A percentile compares a stretch with the other conserved stretches of the same genome.
Evolutionary conservation across 2,329 filamentous ascomycete genomes (phyloP).

Genomic region (Pyrenophora tritici-repentis): DNA sequence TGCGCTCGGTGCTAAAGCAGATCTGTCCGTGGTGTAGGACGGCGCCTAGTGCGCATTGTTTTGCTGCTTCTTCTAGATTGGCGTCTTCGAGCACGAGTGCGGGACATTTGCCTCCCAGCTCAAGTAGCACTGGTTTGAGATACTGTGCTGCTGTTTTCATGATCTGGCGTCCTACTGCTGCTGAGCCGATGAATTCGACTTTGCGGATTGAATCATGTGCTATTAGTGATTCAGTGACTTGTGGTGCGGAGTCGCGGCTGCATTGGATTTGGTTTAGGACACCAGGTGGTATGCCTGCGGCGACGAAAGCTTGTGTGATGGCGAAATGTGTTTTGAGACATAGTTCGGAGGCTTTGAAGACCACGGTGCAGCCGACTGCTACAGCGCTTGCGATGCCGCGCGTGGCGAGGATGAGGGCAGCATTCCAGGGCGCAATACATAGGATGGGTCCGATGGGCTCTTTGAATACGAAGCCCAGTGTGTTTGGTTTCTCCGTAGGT

Average conservation of each 20-base stretch:
- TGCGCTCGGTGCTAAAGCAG: conserved; percentile 83
- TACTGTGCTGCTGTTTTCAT: conserved; percentile 68
- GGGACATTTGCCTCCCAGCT: conserved; percentile 80
- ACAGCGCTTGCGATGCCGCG: conserved; percentile 57
- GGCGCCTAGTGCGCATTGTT: conserved; percentile 29
- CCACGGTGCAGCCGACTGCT: conserved; percentile 56
- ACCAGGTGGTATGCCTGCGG: conserved; percentile 75
- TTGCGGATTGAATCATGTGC: conserved; percentile 67
- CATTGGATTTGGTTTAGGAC: conserved; percentile 72
- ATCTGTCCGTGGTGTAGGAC: conserved; percentile 65
- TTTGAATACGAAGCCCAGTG: conserved; percentile 39
- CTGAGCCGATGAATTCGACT: conserved; percentile 79
- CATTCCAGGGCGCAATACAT: conserved; percentile 51
- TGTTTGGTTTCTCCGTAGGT: conserved; percentile 32
- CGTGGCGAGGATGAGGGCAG: conserved; percentile 48
- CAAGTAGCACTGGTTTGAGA: conserved; percentile 77
- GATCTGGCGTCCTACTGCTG: conserved; percentile 70
- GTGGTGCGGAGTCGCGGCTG: conserved; percentile 62
- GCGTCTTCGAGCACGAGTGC: conserved; percentile 80
- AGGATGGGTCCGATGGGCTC: conserved; percentile 32
- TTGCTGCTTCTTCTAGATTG: conserved; percentile 49
- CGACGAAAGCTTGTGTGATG: conserved; percentile 27
- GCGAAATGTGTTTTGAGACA: conserved; percentile 28
- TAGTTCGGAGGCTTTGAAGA: conserved; percentile 38
- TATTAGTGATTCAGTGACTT: conserved; percentile 71